Base-by-base conservation (phyloP, 768 basidiomycete species). In the Postia placenta region DNA sequence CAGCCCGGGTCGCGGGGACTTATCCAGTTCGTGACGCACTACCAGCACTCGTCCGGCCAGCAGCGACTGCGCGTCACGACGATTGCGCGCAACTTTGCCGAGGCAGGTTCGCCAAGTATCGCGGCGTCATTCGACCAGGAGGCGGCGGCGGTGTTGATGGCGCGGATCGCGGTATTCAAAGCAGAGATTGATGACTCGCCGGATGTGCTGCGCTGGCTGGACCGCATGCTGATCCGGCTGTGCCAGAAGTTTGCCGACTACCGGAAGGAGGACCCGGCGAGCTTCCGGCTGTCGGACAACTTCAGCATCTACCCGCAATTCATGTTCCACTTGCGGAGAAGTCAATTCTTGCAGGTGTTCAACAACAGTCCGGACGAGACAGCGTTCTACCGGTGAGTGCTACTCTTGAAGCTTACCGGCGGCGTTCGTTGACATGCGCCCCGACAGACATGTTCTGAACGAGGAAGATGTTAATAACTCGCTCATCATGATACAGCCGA, bases 211-310 rank as follows among this genome's bases (percentile, higher is more conserved):
- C 71, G 96, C 52, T 98, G 96, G 96, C 70, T 99, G 52, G 96
- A 99, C 71, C 78, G 96, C 49, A 99, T 99, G 96, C 78, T 99
- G 49, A 98, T 98, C 63, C 83, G 96, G 9, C 71, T 98, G 23
- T 99, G 96, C 71, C 96, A 98, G 74, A 99, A 98, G 74, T 98
- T 98, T 61, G 96, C 96, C 42, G 94, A 97, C 63, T 99, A 98
- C 63, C 74, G 94, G 60, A 98, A 98, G 72, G 96, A 98, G 68
- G 96, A 98, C 64, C 89, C 96, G 9, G 79, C 83, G 30, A 92
- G 87, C 64, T 98, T 99, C 79, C 76, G 92, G 57, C 74, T 99
- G 56, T 76, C 82, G 48, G 92, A 96, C 64, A 96, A 96, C 68
- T 98, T 99, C 70, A 90, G 89, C 64, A 97, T 99, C 60, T 99